These are phyloP conservation scores for Besnoitia besnoiti DNA, from an alignment of 169 alveolate genomes.

Conservation along the genomic window DNA sequence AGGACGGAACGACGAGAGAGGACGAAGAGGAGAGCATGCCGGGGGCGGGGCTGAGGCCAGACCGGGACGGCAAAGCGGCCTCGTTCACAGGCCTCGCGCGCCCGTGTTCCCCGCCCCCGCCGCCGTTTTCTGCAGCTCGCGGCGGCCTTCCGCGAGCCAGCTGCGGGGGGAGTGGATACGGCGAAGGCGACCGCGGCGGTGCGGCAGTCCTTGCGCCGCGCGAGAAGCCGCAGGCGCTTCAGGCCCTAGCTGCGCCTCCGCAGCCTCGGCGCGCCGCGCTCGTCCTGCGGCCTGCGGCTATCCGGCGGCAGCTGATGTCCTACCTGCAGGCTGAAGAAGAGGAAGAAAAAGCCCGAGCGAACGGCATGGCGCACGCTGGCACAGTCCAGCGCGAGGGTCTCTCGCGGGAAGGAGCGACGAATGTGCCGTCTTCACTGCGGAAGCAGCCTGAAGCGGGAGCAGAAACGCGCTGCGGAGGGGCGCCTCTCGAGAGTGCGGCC, in stretches of 20 bases:
- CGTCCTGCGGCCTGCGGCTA: constrained; percentile 1
- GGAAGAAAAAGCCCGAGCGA: background rate
- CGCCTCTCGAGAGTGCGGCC: background rate
- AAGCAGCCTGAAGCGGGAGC: too few relatives aligned
- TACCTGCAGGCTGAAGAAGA: constrained; percentile 29
- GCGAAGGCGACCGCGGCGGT: background rate
- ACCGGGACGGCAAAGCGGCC: background rate
- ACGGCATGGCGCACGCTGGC: background rate
- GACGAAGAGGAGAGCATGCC: background rate
- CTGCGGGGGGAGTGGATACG: too few relatives aligned
- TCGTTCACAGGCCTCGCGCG: background rate
- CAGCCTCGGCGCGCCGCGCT: background rate
- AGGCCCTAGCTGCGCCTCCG: background rate
- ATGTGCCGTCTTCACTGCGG: too few relatives aligned
- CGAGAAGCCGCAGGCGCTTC: background rate
- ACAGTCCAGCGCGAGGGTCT: background rate
- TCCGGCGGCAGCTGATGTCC: background rate
- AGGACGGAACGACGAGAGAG: too few relatives aligned
- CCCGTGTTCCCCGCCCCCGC: background rate
- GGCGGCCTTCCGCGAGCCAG: too few relatives aligned
- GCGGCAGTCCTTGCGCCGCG: background rate
- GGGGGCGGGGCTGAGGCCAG: background rate
- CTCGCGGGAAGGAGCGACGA: background rate
- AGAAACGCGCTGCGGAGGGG: too few relatives aligned
- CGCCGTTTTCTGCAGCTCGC: background rate